phyloP scores from a whole-genome alignment of 768 basidiomycete genomes.

The Daedalea quercina region DNA sequence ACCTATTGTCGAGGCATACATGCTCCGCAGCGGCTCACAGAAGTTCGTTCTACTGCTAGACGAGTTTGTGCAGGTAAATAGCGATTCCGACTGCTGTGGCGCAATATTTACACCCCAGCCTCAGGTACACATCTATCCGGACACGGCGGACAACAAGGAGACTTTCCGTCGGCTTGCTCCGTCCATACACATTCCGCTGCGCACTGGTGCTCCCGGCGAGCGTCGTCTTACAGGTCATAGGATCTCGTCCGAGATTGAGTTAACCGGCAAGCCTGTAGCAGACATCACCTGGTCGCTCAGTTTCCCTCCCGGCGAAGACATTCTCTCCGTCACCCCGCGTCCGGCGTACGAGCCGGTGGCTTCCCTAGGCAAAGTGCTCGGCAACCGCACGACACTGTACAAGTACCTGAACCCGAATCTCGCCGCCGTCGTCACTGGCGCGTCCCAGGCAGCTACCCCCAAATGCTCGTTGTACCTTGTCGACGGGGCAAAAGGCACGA shows the following conservation, averaged over 20 bases:
- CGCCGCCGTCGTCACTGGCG: constrained; percentile 55
- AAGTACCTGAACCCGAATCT: constrained; percentile 90
- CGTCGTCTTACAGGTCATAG: constrained; percentile 54
- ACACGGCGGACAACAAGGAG: constrained; percentile 37
- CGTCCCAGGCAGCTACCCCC: constrained; percentile 14
- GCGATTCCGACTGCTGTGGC: neutral
- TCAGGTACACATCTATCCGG: constrained; percentile 64
- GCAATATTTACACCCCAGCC: neutral
- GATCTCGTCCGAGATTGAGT: constrained; percentile 33
- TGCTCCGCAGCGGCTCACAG: constrained; percentile 33
- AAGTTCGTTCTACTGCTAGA: constrained; percentile 65
- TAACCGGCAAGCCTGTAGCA: constrained; percentile 42
- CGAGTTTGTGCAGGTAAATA: constrained; percentile 62
- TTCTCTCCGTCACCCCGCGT: constrained; percentile 46
- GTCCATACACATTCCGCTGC: constrained; percentile 51
- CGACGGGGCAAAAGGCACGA: constrained; percentile 73
- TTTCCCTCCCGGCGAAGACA: constrained; percentile 48
- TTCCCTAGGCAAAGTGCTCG: constrained; percentile 77
- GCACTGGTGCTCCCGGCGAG: constrained; percentile 33
- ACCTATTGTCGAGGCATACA: constrained; percentile 49
- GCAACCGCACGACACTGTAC: constrained; percentile 84
- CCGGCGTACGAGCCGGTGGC: constrained; percentile 50
- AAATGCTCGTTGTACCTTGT: constrained; percentile 67
- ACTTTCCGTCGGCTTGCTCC: constrained; percentile 39
- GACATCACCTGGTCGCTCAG: constrained; percentile 62